A percentile compares a stretch with the other conserved stretches of the same genome.
phyloP scores from a whole-genome alignment of 2,329 filamentous ascomycete species.

The Graphilbum sp. region DNA sequence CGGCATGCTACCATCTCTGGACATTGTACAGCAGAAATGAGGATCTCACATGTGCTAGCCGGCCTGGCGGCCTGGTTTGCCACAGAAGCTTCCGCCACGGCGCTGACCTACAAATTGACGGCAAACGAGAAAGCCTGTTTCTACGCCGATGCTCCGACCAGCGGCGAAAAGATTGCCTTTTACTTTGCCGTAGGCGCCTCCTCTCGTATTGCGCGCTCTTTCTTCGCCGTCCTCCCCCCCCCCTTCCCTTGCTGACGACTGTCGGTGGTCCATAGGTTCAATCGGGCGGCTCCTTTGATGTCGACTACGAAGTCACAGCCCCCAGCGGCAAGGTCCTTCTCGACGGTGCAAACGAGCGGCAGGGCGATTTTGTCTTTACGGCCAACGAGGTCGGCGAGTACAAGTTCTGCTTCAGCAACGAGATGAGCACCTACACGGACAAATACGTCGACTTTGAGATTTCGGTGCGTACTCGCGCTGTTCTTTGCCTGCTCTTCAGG shows the following conservation, averaged over 20 bases:
- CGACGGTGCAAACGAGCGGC: constrained; percentile 76
- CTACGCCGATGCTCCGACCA: constrained; percentile 62
- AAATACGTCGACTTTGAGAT: constrained; percentile 98
- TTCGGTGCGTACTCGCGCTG: constrained; percentile 44
- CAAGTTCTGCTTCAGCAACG: constrained; percentile 95
- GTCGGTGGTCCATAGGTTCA: constrained; percentile 77
- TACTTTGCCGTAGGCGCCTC: constrained; percentile 72
- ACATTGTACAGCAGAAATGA: constrained; percentile 35
- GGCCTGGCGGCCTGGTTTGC: constrained; percentile 57
- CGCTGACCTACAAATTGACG: constrained; percentile 79
- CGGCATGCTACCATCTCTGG: background rate
- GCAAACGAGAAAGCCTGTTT: constrained; percentile 96
- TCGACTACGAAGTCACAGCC: constrained; percentile 79
- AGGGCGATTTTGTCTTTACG: constrained; percentile 96
- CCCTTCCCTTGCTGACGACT: too few relatives aligned
- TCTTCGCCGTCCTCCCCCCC: too few relatives aligned
- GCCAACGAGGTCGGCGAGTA: constrained; percentile 80
- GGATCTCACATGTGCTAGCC: constrained; percentile 40
- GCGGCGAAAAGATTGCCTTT: constrained; percentile 82
- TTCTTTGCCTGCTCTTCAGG: too few relatives aligned
- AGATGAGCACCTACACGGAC: constrained; percentile 95
- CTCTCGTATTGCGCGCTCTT: too few relatives aligned
- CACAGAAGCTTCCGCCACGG: constrained; percentile 65
- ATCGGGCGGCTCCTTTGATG: constrained; percentile 94
- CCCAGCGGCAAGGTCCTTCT: constrained; percentile 69